These are phyloP conservation scores for Peronosclerospora sorghi DNA, from an alignment of 352 stramenopile species.

Conservation along the genomic window DNA sequence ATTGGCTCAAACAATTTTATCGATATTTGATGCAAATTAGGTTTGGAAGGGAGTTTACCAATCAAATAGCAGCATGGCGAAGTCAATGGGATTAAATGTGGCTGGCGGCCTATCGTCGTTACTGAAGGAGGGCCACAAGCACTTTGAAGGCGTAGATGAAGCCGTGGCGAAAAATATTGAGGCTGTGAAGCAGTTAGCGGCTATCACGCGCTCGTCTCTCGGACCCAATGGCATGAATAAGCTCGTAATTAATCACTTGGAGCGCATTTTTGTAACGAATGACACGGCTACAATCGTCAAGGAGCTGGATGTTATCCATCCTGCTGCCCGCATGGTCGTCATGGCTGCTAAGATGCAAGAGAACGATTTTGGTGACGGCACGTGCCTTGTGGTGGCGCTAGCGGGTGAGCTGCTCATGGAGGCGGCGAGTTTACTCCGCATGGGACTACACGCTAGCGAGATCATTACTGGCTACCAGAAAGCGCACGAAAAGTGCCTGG, in stretches of 20 bases:
- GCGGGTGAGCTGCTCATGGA: constrained; percentile 95
- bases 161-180: constrained; percentile 98
- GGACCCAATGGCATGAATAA: constrained; percentile 99
- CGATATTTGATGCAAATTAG: too few relatives aligned
- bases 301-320: constrained; percentile 97
- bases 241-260: constrained; percentile 99
- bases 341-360: constrained; percentile 98
- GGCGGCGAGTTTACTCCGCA: constrained; percentile 93
- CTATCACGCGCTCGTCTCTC: constrained; percentile 95
- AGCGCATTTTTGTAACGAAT: constrained; percentile 99
- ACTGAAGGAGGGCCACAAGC: constrained; percentile 97
- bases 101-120: constrained; percentile 93
- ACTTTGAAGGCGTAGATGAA: constrained; percentile 92
- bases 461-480: constrained; percentile 97
- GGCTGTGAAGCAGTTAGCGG: constrained; percentile 95
- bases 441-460: constrained; percentile 95
- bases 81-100: constrained; percentile 93
- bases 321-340: constrained; percentile 96
- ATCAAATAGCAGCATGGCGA: too few relatives aligned
- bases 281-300: constrained; percentile 99
- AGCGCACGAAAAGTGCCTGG: constrained; percentile 88
- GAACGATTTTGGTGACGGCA: constrained; percentile 93
- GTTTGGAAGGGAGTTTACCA: too few relatives aligned
- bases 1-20: too few relatives aligned
- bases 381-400: constrained; percentile 95